Percentiles rank a stretch among this genome's conserved stretches.
phyloP scores from a whole-genome alignment of 2,329 filamentous ascomycete species.

The Neopestalotiopsis clavispora region DNA sequence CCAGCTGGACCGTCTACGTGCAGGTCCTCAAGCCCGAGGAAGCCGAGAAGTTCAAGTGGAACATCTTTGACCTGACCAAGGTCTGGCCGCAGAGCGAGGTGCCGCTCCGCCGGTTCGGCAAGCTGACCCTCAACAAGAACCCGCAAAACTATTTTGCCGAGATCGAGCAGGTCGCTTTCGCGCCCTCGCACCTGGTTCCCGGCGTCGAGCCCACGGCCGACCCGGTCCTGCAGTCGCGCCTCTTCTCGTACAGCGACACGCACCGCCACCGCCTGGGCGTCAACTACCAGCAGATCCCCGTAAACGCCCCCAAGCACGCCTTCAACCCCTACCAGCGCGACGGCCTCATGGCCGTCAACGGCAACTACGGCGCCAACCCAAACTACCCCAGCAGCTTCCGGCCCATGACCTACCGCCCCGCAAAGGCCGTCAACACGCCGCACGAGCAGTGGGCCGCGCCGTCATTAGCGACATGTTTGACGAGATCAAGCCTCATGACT shows the following conservation, averaged over 20 bases:
- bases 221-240: conserved; percentile 63
- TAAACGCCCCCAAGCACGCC: conserved; percentile 60
- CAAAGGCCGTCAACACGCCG: conserved; percentile 41
- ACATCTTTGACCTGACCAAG: conserved; percentile 73
- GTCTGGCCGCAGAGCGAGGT: conserved; percentile 69
- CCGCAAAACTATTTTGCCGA: conserved; percentile 72
- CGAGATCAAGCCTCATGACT: conserved; percentile 54
- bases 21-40: conserved; percentile 67
- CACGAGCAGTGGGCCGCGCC: conserved; percentile 53
- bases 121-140: conserved; percentile 69
- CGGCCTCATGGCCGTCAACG: conserved; percentile 72
- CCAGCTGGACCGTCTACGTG: conserved; percentile 67
- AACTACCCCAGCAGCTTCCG: conserved; percentile 61
- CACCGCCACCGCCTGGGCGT: conserved; percentile 66
- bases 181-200: conserved; percentile 66
- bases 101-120: conserved; percentile 64
- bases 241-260: conserved; percentile 67
- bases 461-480: conserved; percentile 49
- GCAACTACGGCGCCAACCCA: conserved; percentile 64
- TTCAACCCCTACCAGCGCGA: conserved; percentile 76
- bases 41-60: conserved; percentile 64
- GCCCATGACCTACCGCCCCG: conserved; percentile 46
- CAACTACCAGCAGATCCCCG: conserved; percentile 69
- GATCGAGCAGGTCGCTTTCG: conserved; percentile 71
- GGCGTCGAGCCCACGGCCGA: conserved; percentile 68